phyloP scores from a whole-genome alignment of 1,284 basidiomycete species.

The Trichosporon faecale region DNA sequence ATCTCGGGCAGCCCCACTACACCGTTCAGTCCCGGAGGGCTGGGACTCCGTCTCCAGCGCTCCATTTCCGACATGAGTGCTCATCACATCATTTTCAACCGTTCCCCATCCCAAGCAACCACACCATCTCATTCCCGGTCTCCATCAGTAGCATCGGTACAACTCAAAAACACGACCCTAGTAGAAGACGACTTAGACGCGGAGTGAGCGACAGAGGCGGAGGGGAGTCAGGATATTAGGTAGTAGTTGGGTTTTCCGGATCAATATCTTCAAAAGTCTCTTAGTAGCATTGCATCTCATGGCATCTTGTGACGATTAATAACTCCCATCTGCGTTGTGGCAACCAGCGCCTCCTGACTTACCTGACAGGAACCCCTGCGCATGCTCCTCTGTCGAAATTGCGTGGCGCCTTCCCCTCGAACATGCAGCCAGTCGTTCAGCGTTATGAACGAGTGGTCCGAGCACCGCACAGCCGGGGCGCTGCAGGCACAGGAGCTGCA shows the following conservation, averaged over 20 bases:
- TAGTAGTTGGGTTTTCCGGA: slow-evolving; percentile 8
- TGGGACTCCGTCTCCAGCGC: slow-evolving; percentile 6
- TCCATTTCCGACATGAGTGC: slow-evolving; percentile 9
- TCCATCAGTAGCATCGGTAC: slow-evolving; percentile 1
- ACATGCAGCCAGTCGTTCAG: neutral
- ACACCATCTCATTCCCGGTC: slow-evolving; percentile 1
- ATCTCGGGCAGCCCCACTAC: slow-evolving; percentile 5
- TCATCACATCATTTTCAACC: neutral
- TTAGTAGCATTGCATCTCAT: slow-evolving; percentile 11
- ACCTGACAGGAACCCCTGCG: neutral
- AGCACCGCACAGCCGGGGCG: slow-evolving; percentile 1
- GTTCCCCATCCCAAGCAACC: slow-evolving; percentile 9
- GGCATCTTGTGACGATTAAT: slow-evolving; percentile 7
- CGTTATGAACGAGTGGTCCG: neutral
- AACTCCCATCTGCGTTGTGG: neutral
- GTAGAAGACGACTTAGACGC: neutral
- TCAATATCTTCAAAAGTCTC: slow-evolving; percentile 1
- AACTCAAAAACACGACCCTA: slow-evolving; percentile 5
- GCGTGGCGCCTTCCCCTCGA: too few relatives aligned
- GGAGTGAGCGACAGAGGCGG: neutral
- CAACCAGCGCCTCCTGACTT: neutral
- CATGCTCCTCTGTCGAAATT: neutral
- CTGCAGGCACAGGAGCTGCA: neutral
- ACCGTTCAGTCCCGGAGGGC: neutral
- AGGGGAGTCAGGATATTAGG: neutral